Conservation (phyloP, 1,139 yeast genomes). For the Diutina pseudorugosa region DNA sequence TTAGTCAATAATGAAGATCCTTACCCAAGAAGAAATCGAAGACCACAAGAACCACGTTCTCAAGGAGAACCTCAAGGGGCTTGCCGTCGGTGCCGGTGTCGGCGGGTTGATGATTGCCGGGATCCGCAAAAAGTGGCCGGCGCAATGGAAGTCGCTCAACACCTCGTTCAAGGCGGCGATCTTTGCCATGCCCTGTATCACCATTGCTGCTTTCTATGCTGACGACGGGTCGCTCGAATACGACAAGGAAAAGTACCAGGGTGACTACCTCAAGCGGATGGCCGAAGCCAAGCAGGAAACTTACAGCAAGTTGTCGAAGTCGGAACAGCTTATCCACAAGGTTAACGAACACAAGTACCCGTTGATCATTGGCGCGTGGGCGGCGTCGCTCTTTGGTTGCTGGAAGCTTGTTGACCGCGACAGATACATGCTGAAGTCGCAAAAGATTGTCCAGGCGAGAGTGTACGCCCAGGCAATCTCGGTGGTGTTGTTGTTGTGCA, state of each 20-base stretch:
- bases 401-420: slow-evolving; percentile 70
- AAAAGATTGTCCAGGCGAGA: slow-evolving; percentile 86
- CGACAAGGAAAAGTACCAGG: slow-evolving; percentile 37
- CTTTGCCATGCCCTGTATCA: slow-evolving; percentile 47
- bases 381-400: slow-evolving; percentile 73
- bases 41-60: slow-evolving; percentile 49
- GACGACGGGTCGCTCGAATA: slow-evolving; percentile 47
- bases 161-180: slow-evolving; percentile 47
- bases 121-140: slow-evolving; percentile 14
- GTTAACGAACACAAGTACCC: slow-evolving; percentile 57
- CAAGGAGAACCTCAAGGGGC: slow-evolving; percentile 54
- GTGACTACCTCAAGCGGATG: slow-evolving; percentile 11
- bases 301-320: slow-evolving; percentile 36
- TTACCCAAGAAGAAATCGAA: slow-evolving; percentile 50
- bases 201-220: slow-evolving; percentile 42
- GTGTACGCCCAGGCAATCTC: slow-evolving; percentile 87
- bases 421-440: slow-evolving; percentile 64
- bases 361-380: slow-evolving; percentile 74
- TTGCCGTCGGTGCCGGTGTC: slow-evolving; percentile 38
- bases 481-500: slow-evolving; percentile 48
- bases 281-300: slow-evolving; percentile 25
- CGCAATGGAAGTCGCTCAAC: slow-evolving; percentile 10
- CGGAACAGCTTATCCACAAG: slow-evolving; percentile 33
- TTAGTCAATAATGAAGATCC: slow-evolving; percentile 48
- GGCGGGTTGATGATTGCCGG: slow-evolving; percentile 35